Base-by-base conservation (phyloP, 1,284 basidiomycete genomes). In the Erythrobasidium hasegawianum region DNA sequence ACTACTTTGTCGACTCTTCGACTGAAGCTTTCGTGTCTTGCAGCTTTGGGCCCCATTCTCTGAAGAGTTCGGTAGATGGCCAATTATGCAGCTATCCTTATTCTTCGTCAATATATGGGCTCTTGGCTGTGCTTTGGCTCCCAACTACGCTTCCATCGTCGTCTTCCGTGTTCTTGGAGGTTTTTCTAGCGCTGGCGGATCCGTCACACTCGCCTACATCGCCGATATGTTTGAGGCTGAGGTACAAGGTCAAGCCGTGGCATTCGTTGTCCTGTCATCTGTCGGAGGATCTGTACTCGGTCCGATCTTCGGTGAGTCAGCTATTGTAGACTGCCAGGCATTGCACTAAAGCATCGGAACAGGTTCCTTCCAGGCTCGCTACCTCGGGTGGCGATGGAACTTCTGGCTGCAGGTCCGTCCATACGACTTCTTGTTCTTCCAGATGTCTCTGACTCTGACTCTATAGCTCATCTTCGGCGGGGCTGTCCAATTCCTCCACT, bases 401-500 rank as follows among this genome's bases (percentile, higher is more conserved):
- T 55, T 62, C 45, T 60, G 59, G 59, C 22, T 60, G 8, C 45
- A 53, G 43, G 53, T 59, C 22, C 22, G 47, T 29, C 14, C 26
- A 22, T 10, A n/a, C 29, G 20, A 14, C 24, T 24, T 38, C 27
- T 3, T 20, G 10, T 14, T 29, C 3, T 18, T 26, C 33, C 16
- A 18, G 9, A n/a, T n/a, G 2, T 10, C 3, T 1, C 20, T 22
- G 22, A 11, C 14, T 22, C 8, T n/a, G 14, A 1, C 8, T 50
- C 50, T 47, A 52, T 78, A 80, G 71, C 72, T 80, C 33, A 78
- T 79, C 69, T 77, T 79, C 57, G 79, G 79, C 14, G 77, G 71
- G 18, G 71, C 68, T 27, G 77, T 78, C 2, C 79, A 80, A 70
- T 27, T 76, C 18, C 60, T 76, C 7, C 79, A 80, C 69, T 72